Conservation (phyloP, 495 filamentous ascomycete genomes). For the Penicillium subrubescens region DNA sequence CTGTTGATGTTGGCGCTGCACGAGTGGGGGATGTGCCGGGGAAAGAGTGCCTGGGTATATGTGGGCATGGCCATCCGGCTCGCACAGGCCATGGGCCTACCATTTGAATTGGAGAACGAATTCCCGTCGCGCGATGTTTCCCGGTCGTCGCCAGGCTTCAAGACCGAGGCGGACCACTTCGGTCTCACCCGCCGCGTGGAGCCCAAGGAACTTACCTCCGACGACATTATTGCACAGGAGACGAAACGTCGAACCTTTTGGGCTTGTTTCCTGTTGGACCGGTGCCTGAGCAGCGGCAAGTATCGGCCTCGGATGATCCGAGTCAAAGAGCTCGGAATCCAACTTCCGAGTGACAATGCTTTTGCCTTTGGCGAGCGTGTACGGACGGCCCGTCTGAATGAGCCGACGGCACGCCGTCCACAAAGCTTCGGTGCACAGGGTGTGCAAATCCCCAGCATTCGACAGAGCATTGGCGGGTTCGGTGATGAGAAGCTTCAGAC, state of each 20-base stretch:
- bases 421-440: slow-evolving; percentile 47
- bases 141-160: slow-evolving; percentile 41
- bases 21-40: slow-evolving; percentile 81
- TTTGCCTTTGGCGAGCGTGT: slow-evolving; percentile 53
- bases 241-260: slow-evolving; percentile 81
- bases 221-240: slow-evolving; percentile 70
- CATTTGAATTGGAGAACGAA: slow-evolving; percentile 61
- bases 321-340: slow-evolving; percentile 61
- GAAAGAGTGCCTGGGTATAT: slow-evolving; percentile 75
- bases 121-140: slow-evolving; percentile 42
- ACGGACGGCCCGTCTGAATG: slow-evolving; percentile 45
- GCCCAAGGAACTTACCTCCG: slow-evolving; percentile 44
- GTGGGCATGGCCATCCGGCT: slow-evolving; percentile 76
- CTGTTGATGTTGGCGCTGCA: slow-evolving; percentile 82
- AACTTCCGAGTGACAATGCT: slow-evolving; percentile 52
- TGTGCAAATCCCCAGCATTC: slow-evolving; percentile 50
- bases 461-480: slow-evolving; percentile 46
- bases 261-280: slow-evolving; percentile 82
- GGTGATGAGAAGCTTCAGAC: slow-evolving; percentile 40
- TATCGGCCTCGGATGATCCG: slow-evolving; percentile 70
- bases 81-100: slow-evolving; percentile 70
- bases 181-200: slow-evolving; percentile 40
- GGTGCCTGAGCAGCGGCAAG: slow-evolving; percentile 75
- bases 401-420: slow-evolving; percentile 41
- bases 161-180: slow-evolving; percentile 46